A percentile compares a stretch with the other conserved stretches of the same genome.
Conservation (phyloP, 495 filamentous ascomycete genomes). For the Acidiella bohemica region DNA sequence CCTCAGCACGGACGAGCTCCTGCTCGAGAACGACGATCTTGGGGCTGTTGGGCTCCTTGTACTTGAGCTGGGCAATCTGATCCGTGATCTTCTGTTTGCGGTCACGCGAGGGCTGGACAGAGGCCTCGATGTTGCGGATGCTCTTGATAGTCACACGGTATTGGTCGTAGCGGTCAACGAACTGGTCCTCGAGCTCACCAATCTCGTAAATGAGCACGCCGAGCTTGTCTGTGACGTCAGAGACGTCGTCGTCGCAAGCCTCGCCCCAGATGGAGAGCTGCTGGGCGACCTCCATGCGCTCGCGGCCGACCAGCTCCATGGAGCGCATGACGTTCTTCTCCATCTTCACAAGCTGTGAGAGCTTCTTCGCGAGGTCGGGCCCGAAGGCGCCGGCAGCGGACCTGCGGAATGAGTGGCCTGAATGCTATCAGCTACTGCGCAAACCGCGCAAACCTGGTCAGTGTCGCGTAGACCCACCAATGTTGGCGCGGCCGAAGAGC, state of each 20-base stretch:
- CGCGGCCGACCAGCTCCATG: slow-evolving; percentile 84
- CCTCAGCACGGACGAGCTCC: slow-evolving; percentile 94
- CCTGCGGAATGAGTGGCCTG: slow-evolving; percentile 89
- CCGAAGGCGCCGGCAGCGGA: slow-evolving; percentile 76
- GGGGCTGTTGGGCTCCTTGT: slow-evolving; percentile 96
- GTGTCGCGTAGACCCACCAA: slow-evolving; percentile 50
- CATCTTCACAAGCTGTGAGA: slow-evolving; percentile 97
- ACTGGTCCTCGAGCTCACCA: slow-evolving; percentile 94
- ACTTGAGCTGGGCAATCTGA: slow-evolving; percentile 96
- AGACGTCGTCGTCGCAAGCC: slow-evolving; percentile 90
- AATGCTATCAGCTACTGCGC: no score
- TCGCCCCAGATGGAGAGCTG: slow-evolving; percentile 99
- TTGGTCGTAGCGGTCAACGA: slow-evolving; percentile 96
- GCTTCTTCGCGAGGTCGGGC: slow-evolving; percentile 92
- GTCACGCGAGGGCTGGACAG: slow-evolving; percentile 93
- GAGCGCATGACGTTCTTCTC: slow-evolving; percentile 99
- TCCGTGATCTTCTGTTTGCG: slow-evolving; percentile 99
- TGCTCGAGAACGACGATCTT: slow-evolving; percentile 96
- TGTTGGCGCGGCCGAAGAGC: slow-evolving; percentile 69
- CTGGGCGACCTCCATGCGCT: slow-evolving; percentile 97
- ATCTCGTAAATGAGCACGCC: slow-evolving; percentile 97
- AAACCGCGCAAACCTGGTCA: no score
- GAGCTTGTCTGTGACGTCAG: slow-evolving; percentile 96
- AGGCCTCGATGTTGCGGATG: slow-evolving; percentile 96
- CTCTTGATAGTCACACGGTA: slow-evolving; percentile 99